Conservation (phyloP, 495 filamentous ascomycete species). For the Penicillium longicatenatum region DNA sequence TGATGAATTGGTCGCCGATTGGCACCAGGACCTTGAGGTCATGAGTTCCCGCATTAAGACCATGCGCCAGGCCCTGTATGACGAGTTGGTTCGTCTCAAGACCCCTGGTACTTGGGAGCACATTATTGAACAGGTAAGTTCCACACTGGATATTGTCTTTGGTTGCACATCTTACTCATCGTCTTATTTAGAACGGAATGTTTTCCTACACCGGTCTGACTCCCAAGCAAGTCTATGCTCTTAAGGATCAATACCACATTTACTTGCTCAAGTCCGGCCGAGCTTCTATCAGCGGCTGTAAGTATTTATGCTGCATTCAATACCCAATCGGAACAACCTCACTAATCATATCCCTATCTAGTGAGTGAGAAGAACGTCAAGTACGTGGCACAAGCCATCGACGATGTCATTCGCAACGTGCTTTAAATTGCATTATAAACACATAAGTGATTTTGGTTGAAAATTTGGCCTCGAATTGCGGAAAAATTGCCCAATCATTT, state of each 20-base stretch:
- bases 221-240: constrained; percentile 43
- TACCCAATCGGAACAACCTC: background rate
- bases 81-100: constrained; percentile 43
- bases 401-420: constrained; percentile 48
- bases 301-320: constrained; percentile 16
- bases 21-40: constrained; percentile 49
- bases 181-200: constrained; percentile 49
- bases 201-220: constrained; percentile 54
- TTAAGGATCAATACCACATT: constrained; percentile 52
- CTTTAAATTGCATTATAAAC: constrained; percentile 21
- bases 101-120: constrained; percentile 55
- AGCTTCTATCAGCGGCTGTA: constrained; percentile 52
- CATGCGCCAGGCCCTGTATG: constrained; percentile 49
- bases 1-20: constrained; percentile 43
- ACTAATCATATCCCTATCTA: constrained; percentile 33
- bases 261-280: constrained; percentile 52
- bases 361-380: constrained; percentile 52
- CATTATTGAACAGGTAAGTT: constrained; percentile 46
- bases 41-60: constrained; percentile 55
- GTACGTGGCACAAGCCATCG: constrained; percentile 51
- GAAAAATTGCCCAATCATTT: background rate
- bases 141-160: background rate
- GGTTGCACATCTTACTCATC: constrained; percentile 10
- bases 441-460: constrained; percentile 1
- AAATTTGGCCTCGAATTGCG: constrained; percentile 2